Conservation (phyloP, 2,329 filamentous ascomycete species). For the Teratosphaeria gauchensis region DNA sequence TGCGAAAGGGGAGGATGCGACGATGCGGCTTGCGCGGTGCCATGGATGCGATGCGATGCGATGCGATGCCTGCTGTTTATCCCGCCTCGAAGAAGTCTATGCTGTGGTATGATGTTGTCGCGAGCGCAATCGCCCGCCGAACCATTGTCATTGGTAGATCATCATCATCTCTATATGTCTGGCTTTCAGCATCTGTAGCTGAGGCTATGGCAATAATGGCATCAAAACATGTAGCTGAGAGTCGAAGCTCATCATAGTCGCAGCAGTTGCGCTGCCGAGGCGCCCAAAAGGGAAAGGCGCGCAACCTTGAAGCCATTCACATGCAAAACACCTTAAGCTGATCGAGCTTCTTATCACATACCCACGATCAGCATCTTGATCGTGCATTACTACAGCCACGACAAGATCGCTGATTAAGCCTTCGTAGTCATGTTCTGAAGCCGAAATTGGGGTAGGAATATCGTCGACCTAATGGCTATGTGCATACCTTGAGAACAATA, state of each 20-base stretch:
- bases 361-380: too few relatives aligned
- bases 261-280: not conserved
- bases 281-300: not conserved
- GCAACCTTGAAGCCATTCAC: not conserved
- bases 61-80: not conserved
- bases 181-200: too few relatives aligned
- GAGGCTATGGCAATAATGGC: too few relatives aligned
- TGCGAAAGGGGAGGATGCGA: slow-evolving; percentile 29
- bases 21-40: slow-evolving; percentile 1
- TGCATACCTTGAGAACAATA: not conserved
- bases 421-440: not conserved
- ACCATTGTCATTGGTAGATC: not conserved
- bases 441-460: not conserved
- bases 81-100: slow-evolving; percentile 3
- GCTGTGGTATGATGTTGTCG: slow-evolving; percentile 2
- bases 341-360: not conserved
- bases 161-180: not conserved
- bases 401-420: not conserved
- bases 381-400: not conserved
- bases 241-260: not conserved
- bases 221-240: not conserved
- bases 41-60: not conserved
- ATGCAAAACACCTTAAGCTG: not conserved
- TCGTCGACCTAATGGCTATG: not conserved
- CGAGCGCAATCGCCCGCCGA: slow-evolving; percentile 3